Evolutionary conservation across 2,329 filamentous ascomycete genomes (phyloP), one percentile per base, ranked within the genome.

Genomic region (Canariomyces notabilis): DNA sequence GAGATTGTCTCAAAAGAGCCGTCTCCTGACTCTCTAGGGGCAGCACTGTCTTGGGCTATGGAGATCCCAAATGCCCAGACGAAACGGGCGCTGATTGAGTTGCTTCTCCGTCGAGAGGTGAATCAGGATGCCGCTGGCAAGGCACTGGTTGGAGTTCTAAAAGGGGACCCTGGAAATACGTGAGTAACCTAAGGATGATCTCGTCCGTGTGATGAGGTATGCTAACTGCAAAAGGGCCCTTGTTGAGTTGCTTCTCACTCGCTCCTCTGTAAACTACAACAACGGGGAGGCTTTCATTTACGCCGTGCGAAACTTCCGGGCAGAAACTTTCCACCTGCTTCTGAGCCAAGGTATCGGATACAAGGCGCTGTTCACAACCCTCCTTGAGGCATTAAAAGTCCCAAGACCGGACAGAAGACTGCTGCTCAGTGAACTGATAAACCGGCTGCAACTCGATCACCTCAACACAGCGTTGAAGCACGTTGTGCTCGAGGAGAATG

Each of bases 221-320:
- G 26, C 26, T 29, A 9, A 29, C 26, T 9, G 26, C 4, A 9
- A 8, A 23, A 56, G 52, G 14, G 20, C 15, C 6, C 31, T 61
- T 5, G 49, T 57, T 11, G 41, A 56, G 32, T 29, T 57, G 1
- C 53, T 61, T 4, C 45, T 61, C 8, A 53, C 49, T 2, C 44
- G 51, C 6, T 54, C 52, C 8, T 57, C 54, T 2, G 56, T 59
- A 8, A 58, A 61, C 33, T 55, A 57, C 46, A 59, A 60, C 44
- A 53, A 55, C 20, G 59, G 59, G 2, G 56, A 61, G 21, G 55
- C 53, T n/a, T 58, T 59, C 26, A 45, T 55, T 4, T 50, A 53
- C 20, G 55, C 58, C n/a, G 52, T 59, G 21, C 50, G 54, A 1
- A 57, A 52, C 20, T 53, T 54, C 35, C 52, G 51, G 4, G 37